Conservation (phyloP, 805 yeast genomes). For the Komagataella pseudopastoris region DNA sequence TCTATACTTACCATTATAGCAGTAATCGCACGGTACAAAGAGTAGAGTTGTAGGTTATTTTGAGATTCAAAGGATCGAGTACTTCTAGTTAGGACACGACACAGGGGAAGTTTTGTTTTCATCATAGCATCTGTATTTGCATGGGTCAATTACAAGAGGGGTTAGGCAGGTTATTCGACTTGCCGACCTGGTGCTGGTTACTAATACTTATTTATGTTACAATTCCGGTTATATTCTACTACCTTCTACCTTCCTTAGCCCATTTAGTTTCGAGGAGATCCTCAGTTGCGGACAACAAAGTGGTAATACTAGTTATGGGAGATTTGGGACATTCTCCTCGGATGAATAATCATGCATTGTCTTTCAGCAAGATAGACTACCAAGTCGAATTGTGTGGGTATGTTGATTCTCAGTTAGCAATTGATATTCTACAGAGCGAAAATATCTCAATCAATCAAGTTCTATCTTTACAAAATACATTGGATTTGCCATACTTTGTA, state of each 20-base stretch:
- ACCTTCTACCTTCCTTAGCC: slow-evolving; percentile 22
- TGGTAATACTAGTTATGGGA: slow-evolving; percentile 76
- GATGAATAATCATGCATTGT: slow-evolving; percentile 79
- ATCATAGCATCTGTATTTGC: background rate
- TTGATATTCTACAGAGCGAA: slow-evolving; percentile 32
- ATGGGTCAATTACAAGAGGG: slow-evolving; percentile 6
- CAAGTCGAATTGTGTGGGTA: slow-evolving; percentile 82
- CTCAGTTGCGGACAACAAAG: slow-evolving; percentile 26
- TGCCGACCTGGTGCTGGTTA: slow-evolving; percentile 27
- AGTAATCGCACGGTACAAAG: background rate
- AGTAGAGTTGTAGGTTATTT: background rate
- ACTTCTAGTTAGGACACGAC: background rate
- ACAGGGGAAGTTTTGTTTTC: background rate
- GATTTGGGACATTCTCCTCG: slow-evolving; percentile 94
- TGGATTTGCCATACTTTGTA: slow-evolving; percentile 34
- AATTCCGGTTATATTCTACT: slow-evolving; percentile 29
- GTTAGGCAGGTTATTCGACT: slow-evolving; percentile 8
- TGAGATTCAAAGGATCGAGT: background rate
- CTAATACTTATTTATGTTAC: slow-evolving; percentile 30
- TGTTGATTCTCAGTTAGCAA: slow-evolving; percentile 40
- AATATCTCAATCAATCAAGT: slow-evolving; percentile 39
- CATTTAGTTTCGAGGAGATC: slow-evolving; percentile 5
- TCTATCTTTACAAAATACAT: slow-evolving; percentile 22
- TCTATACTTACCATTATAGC: background rate
- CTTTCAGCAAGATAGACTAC: slow-evolving; percentile 58